Base-by-base conservation (phyloP, 257 asterid species). In the Primulina tabacum region DNA sequence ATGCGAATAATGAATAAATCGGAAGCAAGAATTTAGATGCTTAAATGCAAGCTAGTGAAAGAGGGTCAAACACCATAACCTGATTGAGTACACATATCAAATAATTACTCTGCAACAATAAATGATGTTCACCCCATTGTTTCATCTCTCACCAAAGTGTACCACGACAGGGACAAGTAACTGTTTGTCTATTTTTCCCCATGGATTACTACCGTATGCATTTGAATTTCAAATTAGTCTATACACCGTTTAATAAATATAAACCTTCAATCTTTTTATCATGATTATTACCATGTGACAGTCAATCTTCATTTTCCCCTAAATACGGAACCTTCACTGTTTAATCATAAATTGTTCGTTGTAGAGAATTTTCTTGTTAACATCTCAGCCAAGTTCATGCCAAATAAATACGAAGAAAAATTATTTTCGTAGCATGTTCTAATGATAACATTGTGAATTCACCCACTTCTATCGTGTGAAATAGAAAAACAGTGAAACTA, bases 71-170 rank as follows among this genome's bases (percentile, higher is more conserved):
- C 59, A 55, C 30, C 4, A 34, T 37, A 65, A 24, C 40, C 47
- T 66, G 67, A 81, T 10, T 61, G 53, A 56, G 62, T 35, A 62
- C 37, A 38, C 10, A 68, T 3, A 40, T 47, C 38, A 74, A 65
- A 67, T 21, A 34, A 60, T 30, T 59, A 32, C 68, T 8, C 24
- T n/a, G 12, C 53, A 7, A 0, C 56, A 16, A 14, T 47, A 47
- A 11, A 16, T 4, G 7, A 47, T 47, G 20, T 12, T 47, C 56
- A 16, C 0, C 56, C 18, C 56, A 16, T 47, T 14, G 56, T 16
- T 47, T 16, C 18, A 47, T 47, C 20, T 47, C 20, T 14, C 20
- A 47, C 7, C 18, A 16, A 47, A 47, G 7, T 47, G 56, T 4
- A 47, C 7, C 20, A 16, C 2, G 56, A 11, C 5, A 2, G 18